Evolutionary conservation across 208 protist genomes (phyloP), one percentile per base, ranked within the genome.

Genomic region (Trypanosoma mega): DNA sequence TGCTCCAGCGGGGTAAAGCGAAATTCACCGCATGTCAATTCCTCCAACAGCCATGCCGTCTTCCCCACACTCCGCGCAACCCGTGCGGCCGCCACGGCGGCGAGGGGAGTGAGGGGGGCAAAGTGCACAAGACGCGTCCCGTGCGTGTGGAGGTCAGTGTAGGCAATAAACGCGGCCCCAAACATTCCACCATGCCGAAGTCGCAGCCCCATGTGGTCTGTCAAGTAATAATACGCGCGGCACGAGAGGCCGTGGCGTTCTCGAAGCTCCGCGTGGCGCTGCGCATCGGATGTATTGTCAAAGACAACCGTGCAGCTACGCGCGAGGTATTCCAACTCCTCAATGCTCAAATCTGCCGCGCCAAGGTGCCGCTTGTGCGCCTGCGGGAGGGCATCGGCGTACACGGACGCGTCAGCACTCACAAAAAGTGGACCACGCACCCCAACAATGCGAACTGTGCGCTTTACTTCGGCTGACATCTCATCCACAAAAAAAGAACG

Each of bases 181-280:
- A 87, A 91, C 21, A 74, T 53, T 29, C 80, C 86, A 1, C 80
- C 79, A 52, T 91, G 84, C 4, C 78, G 84, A 6, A 91, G 72
- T 29, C 44, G 66, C 30, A 76, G 76, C 3, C 72, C 65, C 51
- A 63, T 64, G 14, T 45, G 29, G 14, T 47, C 47, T 12, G 80
- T 91, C 16, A 87, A 62, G 9, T 72, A 34, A n/a, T 36, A 14
- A 57, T 91, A 91, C 23, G 76, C 59, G 6, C 29, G 14, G 63
- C 84, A 91, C 3, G 80, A 69, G 5, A 63, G 11, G 9, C 41
- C 47, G 57, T 87, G 55, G 0, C 45, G 36, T 33, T 52, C 29
- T 1, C 34, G 47, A 34, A 84, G 53, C 21, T 12, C 34, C 3
- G 46, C 24, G 24, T 69, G 68, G 30, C 51, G 58, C 26, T 46